Base-by-base conservation (phyloP, 805 yeast species). In the Metschnikowia baotianmanensis region DNA sequence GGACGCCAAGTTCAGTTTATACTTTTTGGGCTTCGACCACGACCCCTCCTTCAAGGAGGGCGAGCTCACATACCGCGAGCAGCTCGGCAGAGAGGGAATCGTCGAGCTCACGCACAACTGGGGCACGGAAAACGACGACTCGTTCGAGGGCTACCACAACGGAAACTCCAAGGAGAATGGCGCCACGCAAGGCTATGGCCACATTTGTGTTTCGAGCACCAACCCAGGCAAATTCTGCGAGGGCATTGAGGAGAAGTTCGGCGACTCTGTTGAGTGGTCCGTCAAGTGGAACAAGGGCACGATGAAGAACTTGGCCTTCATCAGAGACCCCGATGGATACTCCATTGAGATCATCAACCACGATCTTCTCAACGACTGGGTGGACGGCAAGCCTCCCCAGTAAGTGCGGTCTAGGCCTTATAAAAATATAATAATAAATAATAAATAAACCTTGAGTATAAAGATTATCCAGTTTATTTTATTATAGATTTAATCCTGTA, bases 31-130 rank as follows among this genome's bases (percentile, higher is more conserved):
- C 10, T 91, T 81, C 63, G 77, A 74, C 24, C 75, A 76, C 49
- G 66, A 61, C 38, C 53, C 67, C 9, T 59, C 54, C 9, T 71
- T 65, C 53, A 57, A 67, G 51, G 81, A 74, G 41, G 71, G 72
- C 31, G 42, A 55, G n/a, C 65, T 71, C 41, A 50, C 58, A 4
- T 54, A 41, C 24, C 48, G 40, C 2, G 51, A 53, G 3, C 74
- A 70, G 50, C 61, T 74, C 5, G 37, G 51, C 37, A 67, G 80
- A 45, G 88, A 86, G 59, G 82, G 91, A 16, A 65, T 93, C 10
- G 62, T 93, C 40, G 99, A 93, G 66, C 73, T 93, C 58, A 91
- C 98, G 34, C 91, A 88, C 68, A 93, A 93, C 69, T 91, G 88
- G 83, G 99, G 98, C 17, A 87, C 97, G 17, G 99, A 93, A 60